A percentile compares a stretch with the other conserved stretches of the same genome.
These are phyloP conservation scores for Fusarium sp. DNA, from an alignment of 2,329 filamentous ascomycete genomes.

Conservation along the genomic window DNA sequence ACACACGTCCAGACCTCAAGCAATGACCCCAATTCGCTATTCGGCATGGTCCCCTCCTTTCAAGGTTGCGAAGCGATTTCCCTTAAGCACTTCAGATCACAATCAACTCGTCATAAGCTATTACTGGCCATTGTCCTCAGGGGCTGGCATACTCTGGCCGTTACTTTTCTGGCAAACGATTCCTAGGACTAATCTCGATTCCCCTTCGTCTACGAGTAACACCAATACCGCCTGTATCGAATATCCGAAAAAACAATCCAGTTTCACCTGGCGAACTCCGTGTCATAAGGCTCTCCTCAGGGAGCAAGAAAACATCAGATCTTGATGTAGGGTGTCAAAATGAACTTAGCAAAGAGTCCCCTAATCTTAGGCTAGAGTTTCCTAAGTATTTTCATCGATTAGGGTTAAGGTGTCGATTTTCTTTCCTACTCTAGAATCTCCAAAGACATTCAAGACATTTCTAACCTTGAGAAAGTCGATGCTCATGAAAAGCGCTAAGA, in stretches of 20 bases:
- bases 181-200: too few species aligned
- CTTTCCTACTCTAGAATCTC: neutral
- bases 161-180: neutral
- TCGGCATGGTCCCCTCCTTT: neutral
- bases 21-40: neutral
- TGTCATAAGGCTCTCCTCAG: neutral
- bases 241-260: too few species aligned
- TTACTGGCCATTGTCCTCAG: neutral
- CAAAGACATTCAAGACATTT: neutral
- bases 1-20: neutral
- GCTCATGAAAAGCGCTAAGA: neutral
- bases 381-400: too few species aligned
- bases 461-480: neutral
- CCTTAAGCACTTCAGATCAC: neutral
- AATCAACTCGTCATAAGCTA: neutral
- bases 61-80: neutral
- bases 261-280: neutral
- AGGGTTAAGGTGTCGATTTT: too few species aligned
- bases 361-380: too few species aligned
- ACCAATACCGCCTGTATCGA: too few species aligned
- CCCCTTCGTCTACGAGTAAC: neutral
- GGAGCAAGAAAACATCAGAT: too few species aligned
- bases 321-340: too few species aligned
- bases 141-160: accelerated
- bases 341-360: too few species aligned